Base-by-base conservation (phyloP, 495 filamentous ascomycete genomes). In the Peziza echinospora region DNA sequence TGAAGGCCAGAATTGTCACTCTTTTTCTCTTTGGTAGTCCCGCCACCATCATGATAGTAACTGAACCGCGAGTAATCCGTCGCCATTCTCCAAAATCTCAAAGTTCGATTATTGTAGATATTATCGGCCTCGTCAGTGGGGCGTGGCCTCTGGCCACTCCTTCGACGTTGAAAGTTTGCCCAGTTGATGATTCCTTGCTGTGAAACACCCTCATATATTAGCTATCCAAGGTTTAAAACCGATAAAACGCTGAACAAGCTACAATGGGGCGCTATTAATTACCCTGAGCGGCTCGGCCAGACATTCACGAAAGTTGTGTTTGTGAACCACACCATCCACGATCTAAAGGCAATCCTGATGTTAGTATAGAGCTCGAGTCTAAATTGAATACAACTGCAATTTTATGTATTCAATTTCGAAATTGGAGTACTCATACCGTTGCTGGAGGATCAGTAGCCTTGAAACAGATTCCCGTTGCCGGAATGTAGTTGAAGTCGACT, bases 31-130 rank as follows among this genome's bases (percentile, higher is more conserved):
- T 7, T 37, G 19, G 30, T 17, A 5, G 13, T 17, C 13, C 6
- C 30, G 19, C 13, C 3, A 7, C 19, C 30, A 0, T 7, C 3
- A 13, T 37, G 30, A 37, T 3, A 11, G 13, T 37, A 11, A 37
- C 19, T 17, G 25, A 56, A 56, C 30, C 53, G 41, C 17, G 37
- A 42, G 19, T 51, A 52, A 34, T 56, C 53, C 8, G 53, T 56
- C 0, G 53, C 46, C 10, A 56, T 45, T 39, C 47, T 52, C 53
- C 53, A 56, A 44, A 26, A 56, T 22, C 52, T 41, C 9, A 56
- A 11, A 9, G 46, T 55, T 30, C 53, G 53, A 34, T 56, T 56
- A 24, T 56, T 56, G 48, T 51, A 56, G 21, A 48, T 45, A 13
- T 52, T 44, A 25, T 54, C 53, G 9, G 26, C 47, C 21, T 44